Percentiles rank a stretch among this genome's conserved stretches.
Conservation (phyloP, 2,329 filamentous ascomycete genomes). For the Ustulina deusta region DNA sequence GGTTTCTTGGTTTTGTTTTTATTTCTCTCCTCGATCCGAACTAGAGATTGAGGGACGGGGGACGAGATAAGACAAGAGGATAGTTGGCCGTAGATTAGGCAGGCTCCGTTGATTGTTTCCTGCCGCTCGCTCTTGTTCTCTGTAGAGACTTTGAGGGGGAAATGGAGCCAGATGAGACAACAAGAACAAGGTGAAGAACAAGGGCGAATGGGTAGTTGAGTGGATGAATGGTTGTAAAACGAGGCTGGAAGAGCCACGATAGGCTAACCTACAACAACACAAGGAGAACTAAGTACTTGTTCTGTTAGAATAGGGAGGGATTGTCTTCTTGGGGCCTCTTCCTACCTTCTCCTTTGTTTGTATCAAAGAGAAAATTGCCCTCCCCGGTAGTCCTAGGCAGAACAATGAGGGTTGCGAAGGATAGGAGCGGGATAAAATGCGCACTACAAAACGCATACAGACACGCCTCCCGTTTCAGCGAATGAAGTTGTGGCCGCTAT, state of each 20-base stretch:
- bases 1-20: slow-evolving; percentile 2
- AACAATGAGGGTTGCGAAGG: slow-evolving; percentile 35
- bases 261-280: slow-evolving; percentile 21
- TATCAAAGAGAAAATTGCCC: slow-evolving; percentile 33
- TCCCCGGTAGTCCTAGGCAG: slow-evolving; percentile 18
- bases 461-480: slow-evolving; percentile 27
- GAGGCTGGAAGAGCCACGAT: slow-evolving; percentile 20
- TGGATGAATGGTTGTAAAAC: slow-evolving; percentile 19
- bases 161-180: slow-evolving; percentile 36
- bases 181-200: slow-evolving; percentile 31
- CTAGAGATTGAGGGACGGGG: slow-evolving; percentile 18
- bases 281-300: slow-evolving; percentile 40
- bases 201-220: slow-evolving; percentile 21
- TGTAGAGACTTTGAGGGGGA: slow-evolving; percentile 10
- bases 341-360: slow-evolving; percentile 36
- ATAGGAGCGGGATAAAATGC: slow-evolving; percentile 18
- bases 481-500: slow-evolving; percentile 2
- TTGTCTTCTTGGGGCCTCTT: slow-evolving; percentile 34
- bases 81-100: slow-evolving; percentile 35
- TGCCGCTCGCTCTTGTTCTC: slow-evolving; percentile 34
- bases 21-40: slow-evolving; percentile 23
- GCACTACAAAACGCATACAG: slow-evolving; percentile 29
- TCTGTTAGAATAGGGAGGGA: slow-evolving; percentile 26
- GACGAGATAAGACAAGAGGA: slow-evolving; percentile 40
- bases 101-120: slow-evolving; percentile 38